phyloP scores from a whole-genome alignment of 2,329 filamentous ascomycete species.

The Atkinsonella hypoxylon region DNA sequence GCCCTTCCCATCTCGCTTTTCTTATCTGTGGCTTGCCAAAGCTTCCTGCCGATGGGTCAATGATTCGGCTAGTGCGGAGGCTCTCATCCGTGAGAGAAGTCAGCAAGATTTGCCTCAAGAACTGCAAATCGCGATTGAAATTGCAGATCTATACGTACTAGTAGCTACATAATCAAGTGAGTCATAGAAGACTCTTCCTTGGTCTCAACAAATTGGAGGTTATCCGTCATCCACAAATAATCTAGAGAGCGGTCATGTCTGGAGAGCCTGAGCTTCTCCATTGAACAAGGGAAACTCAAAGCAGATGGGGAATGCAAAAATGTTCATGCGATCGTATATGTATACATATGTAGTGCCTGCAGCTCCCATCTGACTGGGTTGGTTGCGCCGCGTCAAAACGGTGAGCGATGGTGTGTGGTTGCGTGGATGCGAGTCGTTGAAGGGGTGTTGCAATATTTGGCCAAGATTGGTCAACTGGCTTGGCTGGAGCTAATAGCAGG shows the following conservation, averaged over 20 bases:
- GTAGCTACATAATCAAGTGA: neutral
- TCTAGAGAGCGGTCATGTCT: neutral
- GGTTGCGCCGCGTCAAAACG: constrained; percentile 4
- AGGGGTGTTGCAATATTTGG: neutral
- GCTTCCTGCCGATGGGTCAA: neutral
- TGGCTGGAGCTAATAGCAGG: neutral
- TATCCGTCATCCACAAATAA: neutral
- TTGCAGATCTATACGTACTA: neutral
- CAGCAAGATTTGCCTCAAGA: neutral
- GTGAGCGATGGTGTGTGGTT: constrained; percentile 6
- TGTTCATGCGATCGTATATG: neutral
- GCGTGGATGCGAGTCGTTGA: constrained; percentile 1
- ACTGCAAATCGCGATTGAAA: neutral
- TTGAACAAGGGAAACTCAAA: neutral
- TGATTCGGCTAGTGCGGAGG: neutral
- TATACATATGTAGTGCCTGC: neutral
- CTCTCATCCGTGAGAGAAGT: neutral
- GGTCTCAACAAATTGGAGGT: neutral
- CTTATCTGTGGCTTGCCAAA: neutral
- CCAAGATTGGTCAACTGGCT: constrained; percentile 2
- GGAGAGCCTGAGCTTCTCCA: neutral
- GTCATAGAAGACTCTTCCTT: neutral
- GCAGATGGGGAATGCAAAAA: neutral
- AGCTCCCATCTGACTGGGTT: neutral
- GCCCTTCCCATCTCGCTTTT: neutral